Conservation (phyloP, 208 protist species). For the Histomonas meleagridis region DNA sequence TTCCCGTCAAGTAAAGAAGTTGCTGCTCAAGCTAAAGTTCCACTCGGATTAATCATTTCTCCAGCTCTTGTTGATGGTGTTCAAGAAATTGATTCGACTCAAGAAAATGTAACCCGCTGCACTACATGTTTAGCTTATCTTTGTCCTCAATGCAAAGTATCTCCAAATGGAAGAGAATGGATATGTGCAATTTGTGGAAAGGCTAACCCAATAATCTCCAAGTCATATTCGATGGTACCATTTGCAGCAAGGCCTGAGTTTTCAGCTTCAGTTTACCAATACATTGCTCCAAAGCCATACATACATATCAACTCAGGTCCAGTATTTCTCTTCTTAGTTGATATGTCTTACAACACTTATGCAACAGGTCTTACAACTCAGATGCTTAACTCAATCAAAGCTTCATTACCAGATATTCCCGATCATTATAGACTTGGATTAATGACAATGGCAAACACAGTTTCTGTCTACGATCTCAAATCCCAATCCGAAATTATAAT, state of each 20-base stretch:
- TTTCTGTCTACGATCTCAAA: neutral
- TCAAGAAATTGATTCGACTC: neutral
- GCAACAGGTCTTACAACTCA: neutral
- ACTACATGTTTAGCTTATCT: neutral
- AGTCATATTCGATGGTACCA: neutral
- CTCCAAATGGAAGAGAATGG: neutral
- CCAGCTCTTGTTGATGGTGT: neutral
- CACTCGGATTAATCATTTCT: neutral
- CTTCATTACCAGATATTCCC: neutral
- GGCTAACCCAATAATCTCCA: neutral
- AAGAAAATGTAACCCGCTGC: neutral
- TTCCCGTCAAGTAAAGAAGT: neutral
- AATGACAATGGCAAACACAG: neutral
- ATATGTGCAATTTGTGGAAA: neutral
- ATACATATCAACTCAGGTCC: neutral
- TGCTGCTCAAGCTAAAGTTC: neutral
- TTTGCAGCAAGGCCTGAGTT: neutral
- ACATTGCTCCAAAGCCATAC: neutral
- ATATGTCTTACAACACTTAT: neutral
- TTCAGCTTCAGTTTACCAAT: neutral
- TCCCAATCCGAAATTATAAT: neutral
- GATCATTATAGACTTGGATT: neutral
- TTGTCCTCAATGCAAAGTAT: neutral
- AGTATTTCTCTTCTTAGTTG: neutral
- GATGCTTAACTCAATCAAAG: neutral